phyloP scores from a whole-genome alignment of 2,329 filamentous ascomycete genomes.

The Mollisia scopiformis region DNA sequence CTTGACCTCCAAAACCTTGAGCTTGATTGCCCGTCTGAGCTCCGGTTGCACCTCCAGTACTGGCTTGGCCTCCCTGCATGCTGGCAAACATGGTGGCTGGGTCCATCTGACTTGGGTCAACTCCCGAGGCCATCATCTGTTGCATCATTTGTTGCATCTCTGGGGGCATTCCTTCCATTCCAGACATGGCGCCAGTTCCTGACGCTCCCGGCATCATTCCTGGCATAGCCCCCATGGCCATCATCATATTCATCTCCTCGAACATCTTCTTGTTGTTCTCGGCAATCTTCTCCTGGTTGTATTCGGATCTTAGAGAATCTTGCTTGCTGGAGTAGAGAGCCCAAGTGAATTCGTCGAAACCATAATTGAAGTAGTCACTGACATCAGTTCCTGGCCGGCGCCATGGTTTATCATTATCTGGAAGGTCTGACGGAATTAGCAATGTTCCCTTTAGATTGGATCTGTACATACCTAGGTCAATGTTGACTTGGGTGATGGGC shows the following conservation, averaged over 20 bases:
- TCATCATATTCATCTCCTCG: conserved; percentile 72
- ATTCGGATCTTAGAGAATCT: conserved; percentile 75
- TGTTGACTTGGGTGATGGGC: conserved; percentile 75
- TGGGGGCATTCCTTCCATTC: conserved; percentile 65
- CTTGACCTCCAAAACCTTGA: conserved; percentile 53
- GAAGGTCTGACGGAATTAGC: conserved; percentile 53
- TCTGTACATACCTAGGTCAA: conserved; percentile 61
- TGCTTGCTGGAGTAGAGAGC: conserved; percentile 91
- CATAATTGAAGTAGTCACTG: conserved; percentile 98
- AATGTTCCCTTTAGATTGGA: not conserved
- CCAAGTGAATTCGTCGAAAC: conserved; percentile 99
- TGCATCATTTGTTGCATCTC: conserved; percentile 73
- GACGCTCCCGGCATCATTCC: conserved; percentile 46
- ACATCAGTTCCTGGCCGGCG: conserved; percentile 91
- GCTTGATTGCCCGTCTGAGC: conserved; percentile 50
- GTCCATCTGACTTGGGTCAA: conserved; percentile 70
- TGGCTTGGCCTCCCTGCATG: conserved; percentile 51
- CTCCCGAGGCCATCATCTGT: conserved; percentile 68
- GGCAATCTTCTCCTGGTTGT: conserved; percentile 66
- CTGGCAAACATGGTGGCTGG: conserved; percentile 63
- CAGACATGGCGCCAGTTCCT: conserved; percentile 47
- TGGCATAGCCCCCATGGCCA: conserved; percentile 54
- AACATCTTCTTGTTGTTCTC: conserved; percentile 78
- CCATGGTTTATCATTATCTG: conserved; percentile 91
- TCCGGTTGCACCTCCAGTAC: conserved; percentile 47